A percentile compares a stretch with the other conserved stretches of the same genome.
phyloP scores from a whole-genome alignment of 495 filamentous ascomycete species.

The Poronia punctata region DNA sequence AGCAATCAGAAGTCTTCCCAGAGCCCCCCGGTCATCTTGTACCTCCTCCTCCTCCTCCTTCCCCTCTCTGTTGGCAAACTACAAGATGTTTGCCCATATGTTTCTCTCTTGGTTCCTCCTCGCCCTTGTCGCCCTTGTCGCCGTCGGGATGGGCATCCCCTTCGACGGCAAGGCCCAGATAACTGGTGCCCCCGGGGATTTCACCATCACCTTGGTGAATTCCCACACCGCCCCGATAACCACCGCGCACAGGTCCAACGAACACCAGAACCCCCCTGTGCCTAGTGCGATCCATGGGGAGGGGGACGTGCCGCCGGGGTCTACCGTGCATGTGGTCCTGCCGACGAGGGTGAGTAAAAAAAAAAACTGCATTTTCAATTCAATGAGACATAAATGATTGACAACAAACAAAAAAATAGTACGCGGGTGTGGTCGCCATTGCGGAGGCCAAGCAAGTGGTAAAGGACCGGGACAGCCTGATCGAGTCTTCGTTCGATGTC shows the following conservation, averaged over 20 bases:
- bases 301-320: constrained; percentile 3
- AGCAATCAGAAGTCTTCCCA: too few relatives aligned
- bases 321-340: constrained; percentile 12
- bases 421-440: constrained; percentile 17
- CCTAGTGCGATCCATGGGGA: constrained; percentile 8
- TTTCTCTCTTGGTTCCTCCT: too few relatives aligned
- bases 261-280: constrained; percentile 6
- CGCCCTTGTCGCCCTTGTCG: too few relatives aligned
- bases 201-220: constrained; percentile 18
- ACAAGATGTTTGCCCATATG: too few relatives aligned
- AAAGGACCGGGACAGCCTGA: constrained; percentile 11
- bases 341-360: constrained; percentile 18
- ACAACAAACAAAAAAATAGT: constrained; percentile 10
- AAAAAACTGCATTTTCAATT: too few relatives aligned
- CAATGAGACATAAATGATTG: too few relatives aligned
- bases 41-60: too few relatives aligned
- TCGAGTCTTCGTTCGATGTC: constrained; percentile 17
- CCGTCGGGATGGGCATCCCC: too few relatives aligned
- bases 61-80: too few relatives aligned
- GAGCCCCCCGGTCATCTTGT: too few relatives aligned
- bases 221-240: constrained; percentile 17
- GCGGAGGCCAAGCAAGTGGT: constrained; percentile 11
- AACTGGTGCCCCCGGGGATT: constrained; percentile 10
- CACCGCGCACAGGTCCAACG: constrained; percentile 13
- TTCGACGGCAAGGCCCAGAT: too few relatives aligned